Conservation (phyloP, 1,284 basidiomycete genomes). For the Rhodotorula sp. region DNA sequence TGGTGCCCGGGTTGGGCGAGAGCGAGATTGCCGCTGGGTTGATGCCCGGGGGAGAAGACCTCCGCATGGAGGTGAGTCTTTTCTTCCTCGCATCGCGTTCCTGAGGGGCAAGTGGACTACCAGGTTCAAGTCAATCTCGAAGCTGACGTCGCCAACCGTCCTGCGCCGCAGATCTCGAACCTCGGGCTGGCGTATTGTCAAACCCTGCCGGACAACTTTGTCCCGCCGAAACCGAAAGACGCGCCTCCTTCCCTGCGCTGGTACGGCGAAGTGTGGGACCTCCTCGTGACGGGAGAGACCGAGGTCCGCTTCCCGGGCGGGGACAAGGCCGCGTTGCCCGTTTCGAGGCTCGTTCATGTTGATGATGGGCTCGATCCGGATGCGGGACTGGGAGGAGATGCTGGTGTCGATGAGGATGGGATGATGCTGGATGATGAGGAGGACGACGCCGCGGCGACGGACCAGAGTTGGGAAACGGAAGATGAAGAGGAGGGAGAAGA, state of each 20-base stretch:
- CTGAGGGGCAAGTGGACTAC: too few species aligned
- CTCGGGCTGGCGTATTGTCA: conserved; percentile 22
- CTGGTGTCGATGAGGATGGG: conserved; percentile 21
- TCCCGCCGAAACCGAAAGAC: conserved; percentile 15
- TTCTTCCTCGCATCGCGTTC: conserved; percentile 37
- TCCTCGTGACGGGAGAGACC: conserved; percentile 50
- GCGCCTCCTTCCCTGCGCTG: conserved; percentile 47
- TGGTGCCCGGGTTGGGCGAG: conserved; percentile 73
- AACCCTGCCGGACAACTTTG: conserved; percentile 11
- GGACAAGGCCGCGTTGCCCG: conserved; percentile 41
- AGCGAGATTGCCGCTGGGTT: conserved; percentile 73
- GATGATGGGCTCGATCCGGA: conserved; percentile 40
- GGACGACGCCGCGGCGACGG: conserved; percentile 7
- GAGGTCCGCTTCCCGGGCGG: conserved; percentile 48
- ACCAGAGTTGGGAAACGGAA: conserved; percentile 31
- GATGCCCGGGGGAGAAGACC: conserved; percentile 51
- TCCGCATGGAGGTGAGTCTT: conserved; percentile 54
- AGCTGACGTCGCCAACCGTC: too few species aligned
- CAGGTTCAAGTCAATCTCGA: too few species aligned
- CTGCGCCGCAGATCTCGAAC: conserved; percentile 52
- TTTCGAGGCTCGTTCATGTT: conserved; percentile 42
- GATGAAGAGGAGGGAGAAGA: conserved; percentile 19
- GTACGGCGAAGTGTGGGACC: conserved; percentile 53
- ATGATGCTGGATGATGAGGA: conserved; percentile 23
- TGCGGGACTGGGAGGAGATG: conserved; percentile 1